Evolutionary conservation across 305 asterid genomes (phyloP), one percentile per base, ranked within the genome.

Genomic region (Stenogyne calaminthoides): DNA sequence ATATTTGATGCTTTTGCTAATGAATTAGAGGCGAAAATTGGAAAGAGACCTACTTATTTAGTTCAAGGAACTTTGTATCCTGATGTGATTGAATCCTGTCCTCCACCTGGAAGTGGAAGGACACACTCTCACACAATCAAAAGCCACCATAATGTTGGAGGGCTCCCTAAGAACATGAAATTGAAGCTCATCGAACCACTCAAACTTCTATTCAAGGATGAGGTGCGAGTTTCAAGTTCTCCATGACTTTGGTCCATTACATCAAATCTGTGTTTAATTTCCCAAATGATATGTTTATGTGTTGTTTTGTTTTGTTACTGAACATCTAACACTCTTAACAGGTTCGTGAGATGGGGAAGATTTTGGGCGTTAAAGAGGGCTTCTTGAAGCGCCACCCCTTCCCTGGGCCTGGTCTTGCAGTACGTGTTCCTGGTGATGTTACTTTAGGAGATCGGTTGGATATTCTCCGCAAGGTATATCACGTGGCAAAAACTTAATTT

Each of bases 61-160:
- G 98, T 90, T 77, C 99, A 95, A 83, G 99, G 99, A 77, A 95
- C 99, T 7, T 76, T 95, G 84, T 95, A 95, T 70, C 99, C 98
- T 19, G 99, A 95, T 75, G 94, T 95, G 75, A 95, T 95, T 39
- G 98, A 95, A 77, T 95, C 99, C 49, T 92, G 97, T 77, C 98
- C 98, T 0, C 99, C 99, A 63, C 98, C 99, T 59, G 99, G 99
- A 77, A 95, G 92, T 76, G 97, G 96, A 73, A 87, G 89, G 77
- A 88, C 96, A 42, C 98, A 92, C 87, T 92, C 99, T 22, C 99
- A 95, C 82, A 92, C 97, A 6, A 95, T 95, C 82, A 95, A 95
- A 82, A 92, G 98, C 69, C 99, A 95, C 71, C 99, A 95, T 70
- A 95, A 92, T 47, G 99, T 92, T 9, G 98, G 98, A 66, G 99